Conservation (phyloP, 2,329 filamentous ascomycete genomes). For the Penicillium sp. region DNA sequence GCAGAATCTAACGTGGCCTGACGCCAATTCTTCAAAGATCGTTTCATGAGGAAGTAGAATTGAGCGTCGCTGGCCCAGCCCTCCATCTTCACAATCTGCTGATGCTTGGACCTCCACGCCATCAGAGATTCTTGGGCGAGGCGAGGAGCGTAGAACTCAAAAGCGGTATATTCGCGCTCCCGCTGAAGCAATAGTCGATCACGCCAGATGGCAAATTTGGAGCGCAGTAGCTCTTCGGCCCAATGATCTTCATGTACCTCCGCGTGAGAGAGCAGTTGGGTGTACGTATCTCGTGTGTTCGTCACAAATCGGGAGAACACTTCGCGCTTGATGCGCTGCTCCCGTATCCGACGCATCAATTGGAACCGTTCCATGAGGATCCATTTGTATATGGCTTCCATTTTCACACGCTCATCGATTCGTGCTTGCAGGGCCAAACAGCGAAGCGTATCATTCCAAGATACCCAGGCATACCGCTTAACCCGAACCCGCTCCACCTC, state of each 20-base stretch:
- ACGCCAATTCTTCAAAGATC: slow-evolving; percentile 54
- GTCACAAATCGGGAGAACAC: slow-evolving; percentile 44
- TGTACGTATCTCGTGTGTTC: slow-evolving; percentile 41
- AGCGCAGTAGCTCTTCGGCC: slow-evolving; percentile 35
- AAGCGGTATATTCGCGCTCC: slow-evolving; percentile 44
- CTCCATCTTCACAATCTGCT: slow-evolving; percentile 51
- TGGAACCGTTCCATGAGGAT: slow-evolving; percentile 52
- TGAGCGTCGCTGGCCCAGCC: slow-evolving; percentile 57
- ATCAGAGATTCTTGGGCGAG: slow-evolving; percentile 43
- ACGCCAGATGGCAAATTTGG: slow-evolving; percentile 41
- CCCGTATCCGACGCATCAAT: slow-evolving; percentile 42
- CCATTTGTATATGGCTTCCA: slow-evolving; percentile 63
- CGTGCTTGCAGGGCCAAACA: slow-evolving; percentile 53
- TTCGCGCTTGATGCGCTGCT: slow-evolving; percentile 43
- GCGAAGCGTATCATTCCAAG: slow-evolving; percentile 64
- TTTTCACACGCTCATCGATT: slow-evolving; percentile 58
- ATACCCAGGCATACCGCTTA: slow-evolving; percentile 59
- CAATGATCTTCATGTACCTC: slow-evolving; percentile 37
- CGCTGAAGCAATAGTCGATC: slow-evolving; percentile 40
- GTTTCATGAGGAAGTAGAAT: slow-evolving; percentile 58
- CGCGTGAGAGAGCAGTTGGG: slow-evolving; percentile 39
- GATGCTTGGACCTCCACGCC: slow-evolving; percentile 39
- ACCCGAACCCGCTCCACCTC: slow-evolving; percentile 55
- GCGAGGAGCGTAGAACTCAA: slow-evolving; percentile 47
- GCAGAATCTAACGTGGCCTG: slow-evolving; percentile 52